These are phyloP conservation scores for Penicillium expansum DNA, from an alignment of 2,329 filamentous ascomycete species.

Conservation along the genomic window DNA sequence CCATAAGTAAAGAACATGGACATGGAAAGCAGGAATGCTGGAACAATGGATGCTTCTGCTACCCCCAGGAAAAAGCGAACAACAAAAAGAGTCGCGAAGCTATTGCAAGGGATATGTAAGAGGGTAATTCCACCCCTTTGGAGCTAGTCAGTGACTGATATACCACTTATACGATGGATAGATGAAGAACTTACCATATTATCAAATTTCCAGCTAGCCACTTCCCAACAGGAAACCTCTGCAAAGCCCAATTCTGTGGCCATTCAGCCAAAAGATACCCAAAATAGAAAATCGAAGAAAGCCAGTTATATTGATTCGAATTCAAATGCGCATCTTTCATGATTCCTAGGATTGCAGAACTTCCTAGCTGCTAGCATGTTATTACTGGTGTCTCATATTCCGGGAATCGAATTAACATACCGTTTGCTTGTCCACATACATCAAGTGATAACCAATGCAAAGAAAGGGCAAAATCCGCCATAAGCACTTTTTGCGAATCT, in stretches of 20 bases:
- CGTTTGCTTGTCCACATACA: slow-evolving; percentile 43
- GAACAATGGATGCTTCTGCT: slow-evolving; percentile 53
- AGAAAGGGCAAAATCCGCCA: slow-evolving; percentile 41
- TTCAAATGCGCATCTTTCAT: slow-evolving; percentile 31
- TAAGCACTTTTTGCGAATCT: slow-evolving; percentile 34
- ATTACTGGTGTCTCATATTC: neutral
- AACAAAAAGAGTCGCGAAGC: slow-evolving; percentile 49
- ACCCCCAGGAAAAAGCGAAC: slow-evolving; percentile 53
- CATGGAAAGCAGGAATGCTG: slow-evolving; percentile 46
- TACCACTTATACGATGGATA: neutral
- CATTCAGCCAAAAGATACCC: slow-evolving; percentile 42
- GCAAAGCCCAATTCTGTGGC: slow-evolving; percentile 46
- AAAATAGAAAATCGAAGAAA: slow-evolving; percentile 46
- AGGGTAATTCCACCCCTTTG: slow-evolving; percentile 33
- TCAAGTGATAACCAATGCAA: slow-evolving; percentile 42
- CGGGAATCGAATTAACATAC: slow-evolving; percentile 15
- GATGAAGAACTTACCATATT: slow-evolving; percentile 9
- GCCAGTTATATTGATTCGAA: slow-evolving; percentile 38
- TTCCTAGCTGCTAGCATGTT: slow-evolving; percentile 15
- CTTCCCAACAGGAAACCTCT: slow-evolving; percentile 39
- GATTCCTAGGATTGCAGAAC: slow-evolving; percentile 32
- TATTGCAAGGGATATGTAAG: slow-evolving; percentile 46
- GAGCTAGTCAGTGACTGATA: neutral
- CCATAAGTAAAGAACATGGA: slow-evolving; percentile 41
- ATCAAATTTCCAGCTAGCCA: slow-evolving; percentile 38